phyloP scores from a whole-genome alignment of 352 stramenopile species.

The Globisporangium uncinulatum region DNA sequence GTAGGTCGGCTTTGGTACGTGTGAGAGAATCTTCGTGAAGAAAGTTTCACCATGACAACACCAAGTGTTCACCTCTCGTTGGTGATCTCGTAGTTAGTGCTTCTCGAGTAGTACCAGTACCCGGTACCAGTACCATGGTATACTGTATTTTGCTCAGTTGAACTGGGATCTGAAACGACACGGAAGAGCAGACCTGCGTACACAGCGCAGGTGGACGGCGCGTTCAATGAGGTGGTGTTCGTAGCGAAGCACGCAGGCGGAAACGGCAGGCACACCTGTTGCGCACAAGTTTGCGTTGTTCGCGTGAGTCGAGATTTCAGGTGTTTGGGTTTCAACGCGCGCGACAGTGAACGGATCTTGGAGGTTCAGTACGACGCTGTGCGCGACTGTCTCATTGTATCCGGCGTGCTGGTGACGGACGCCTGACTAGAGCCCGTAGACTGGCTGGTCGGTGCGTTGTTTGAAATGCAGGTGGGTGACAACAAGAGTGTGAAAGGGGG shows the following conservation, averaged over 20 bases:
- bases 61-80: too few relatives aligned
- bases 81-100: too few relatives aligned
- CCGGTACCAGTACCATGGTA: too few relatives aligned
- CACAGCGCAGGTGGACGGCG: slow-evolving; percentile 40
- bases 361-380: slow-evolving; percentile 69
- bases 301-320: slow-evolving; percentile 82
- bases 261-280: slow-evolving; percentile 16
- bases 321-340: slow-evolving; percentile 60
- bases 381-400: slow-evolving; percentile 67
- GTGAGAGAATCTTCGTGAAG: too few relatives aligned
- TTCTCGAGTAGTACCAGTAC: too few relatives aligned
- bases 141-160: too few relatives aligned
- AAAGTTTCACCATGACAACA: too few relatives aligned
- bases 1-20: too few relatives aligned
- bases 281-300: slow-evolving; percentile 39
- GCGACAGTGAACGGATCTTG: slow-evolving; percentile 30
- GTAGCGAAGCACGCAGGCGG: slow-evolving; percentile 31
- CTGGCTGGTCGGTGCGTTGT: neutral
- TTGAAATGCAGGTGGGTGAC: neutral
- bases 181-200: slow-evolving; percentile 94
- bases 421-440: slow-evolving; percentile 52
- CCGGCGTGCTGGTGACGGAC: slow-evolving; percentile 54
- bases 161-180: too few relatives aligned
- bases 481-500: slow-evolving; percentile 3
- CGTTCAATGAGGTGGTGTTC: slow-evolving; percentile 45